phyloP scores from a whole-genome alignment of 169 alveolate genomes.

The Hepatocystis sp. region DNA sequence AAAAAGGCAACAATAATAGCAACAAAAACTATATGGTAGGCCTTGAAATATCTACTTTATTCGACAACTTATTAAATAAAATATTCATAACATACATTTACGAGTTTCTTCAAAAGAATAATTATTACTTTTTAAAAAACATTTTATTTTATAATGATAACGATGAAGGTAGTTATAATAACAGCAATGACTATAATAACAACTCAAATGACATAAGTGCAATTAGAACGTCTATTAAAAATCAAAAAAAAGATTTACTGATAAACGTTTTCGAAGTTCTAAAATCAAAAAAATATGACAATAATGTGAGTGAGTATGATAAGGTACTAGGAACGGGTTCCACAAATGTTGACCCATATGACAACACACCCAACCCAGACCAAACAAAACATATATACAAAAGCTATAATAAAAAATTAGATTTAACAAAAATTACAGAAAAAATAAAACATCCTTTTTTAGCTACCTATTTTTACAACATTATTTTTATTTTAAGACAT shows the following conservation, averaged over 20 bases:
- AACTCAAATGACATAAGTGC: neutral
- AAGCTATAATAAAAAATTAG: neutral
- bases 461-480: conserved; percentile 44
- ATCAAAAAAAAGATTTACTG: too few species aligned
- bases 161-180: neutral
- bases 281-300: too few species aligned
- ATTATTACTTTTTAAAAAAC: conserved; percentile 28
- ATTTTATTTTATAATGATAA: conserved; percentile 58
- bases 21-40: too few species aligned
- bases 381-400: neutral
- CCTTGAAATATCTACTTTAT: conserved; percentile 11
- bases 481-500: conserved; percentile 44
- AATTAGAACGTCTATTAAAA: too few species aligned
- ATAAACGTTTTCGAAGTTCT: too few species aligned
- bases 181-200: neutral
- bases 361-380: neutral
- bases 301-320: neutral
- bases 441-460: conserved; percentile 38
- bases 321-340: too few species aligned
- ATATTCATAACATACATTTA: conserved; percentile 39
- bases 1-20: too few species aligned
- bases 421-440: conserved; percentile 7
- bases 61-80: conserved; percentile 22
- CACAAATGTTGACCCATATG: neutral
- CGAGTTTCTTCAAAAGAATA: conserved; percentile 43